Percentiles rank a stretch among this genome's conserved stretches.
Evolutionary conservation across 805 yeast genomes (phyloP).

Genomic region (Cyberlindnera xishuangbannaensis): DNA sequence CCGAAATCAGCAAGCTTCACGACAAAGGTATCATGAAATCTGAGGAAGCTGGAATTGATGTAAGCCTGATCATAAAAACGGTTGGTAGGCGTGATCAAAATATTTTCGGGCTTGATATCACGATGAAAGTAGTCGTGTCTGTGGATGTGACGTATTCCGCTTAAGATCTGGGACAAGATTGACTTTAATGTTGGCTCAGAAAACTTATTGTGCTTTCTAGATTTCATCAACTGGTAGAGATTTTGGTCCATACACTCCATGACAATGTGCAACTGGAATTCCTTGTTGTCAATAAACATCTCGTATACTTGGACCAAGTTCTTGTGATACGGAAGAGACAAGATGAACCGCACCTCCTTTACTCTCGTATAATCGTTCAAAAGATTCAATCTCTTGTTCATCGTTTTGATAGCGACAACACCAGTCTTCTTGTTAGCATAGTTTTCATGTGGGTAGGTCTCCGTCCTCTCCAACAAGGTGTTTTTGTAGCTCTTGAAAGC

Average conservation of each 20-base stretch:
- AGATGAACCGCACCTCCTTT: slow-evolving; percentile 63
- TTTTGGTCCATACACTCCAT: slow-evolving; percentile 89
- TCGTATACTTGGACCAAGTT: slow-evolving; percentile 72
- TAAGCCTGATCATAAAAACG: slow-evolving; percentile 42
- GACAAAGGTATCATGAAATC: slow-evolving; percentile 38
- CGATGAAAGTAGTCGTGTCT: slow-evolving; percentile 66
- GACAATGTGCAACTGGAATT: slow-evolving; percentile 64
- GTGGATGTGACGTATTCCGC: slow-evolving; percentile 83
- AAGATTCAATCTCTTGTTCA: slow-evolving; percentile 51
- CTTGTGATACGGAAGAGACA: slow-evolving; percentile 64
- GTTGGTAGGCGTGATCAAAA: slow-evolving; percentile 57
- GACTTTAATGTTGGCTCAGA: slow-evolving; percentile 56
- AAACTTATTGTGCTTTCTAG: slow-evolving; percentile 48
- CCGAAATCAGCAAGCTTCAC: slow-evolving; percentile 81
- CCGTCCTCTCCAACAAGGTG: slow-evolving; percentile 44
- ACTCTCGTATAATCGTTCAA: slow-evolving; percentile 52
- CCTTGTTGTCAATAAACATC: slow-evolving; percentile 61
- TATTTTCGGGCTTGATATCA: slow-evolving; percentile 92
- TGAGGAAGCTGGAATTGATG: no score
- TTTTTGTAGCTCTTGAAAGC: slow-evolving; percentile 17
- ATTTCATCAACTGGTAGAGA: slow-evolving; percentile 68
- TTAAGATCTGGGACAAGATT: slow-evolving; percentile 62
- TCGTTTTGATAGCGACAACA: slow-evolving; percentile 75
- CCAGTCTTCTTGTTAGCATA: slow-evolving; percentile 29
- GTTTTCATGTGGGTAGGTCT: slow-evolving; percentile 26